Conservation (phyloP, 345 rosid species). For the sweet orange (Citrus sinensis) region DVS_A1.0 CM039167.1:7667001-7667500, state of each 20-base stretch:
- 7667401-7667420: background rate
- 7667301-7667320: background rate
- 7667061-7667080: background rate
- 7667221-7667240: background rate
- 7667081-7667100: background rate
- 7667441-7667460: background rate
- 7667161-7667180: background rate
- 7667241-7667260: background rate
- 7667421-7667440: background rate
- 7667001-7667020: background rate
- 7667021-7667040: background rate
- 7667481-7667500: conserved; percentile 1
- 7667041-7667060: background rate
- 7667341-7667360: background rate
- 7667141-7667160: background rate
- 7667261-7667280: background rate
- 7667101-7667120: background rate
- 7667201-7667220: background rate
- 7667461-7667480: background rate
- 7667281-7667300: background rate
- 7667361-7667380: background rate
- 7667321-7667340: background rate
- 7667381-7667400: background rate
- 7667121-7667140: background rate
- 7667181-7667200: background rate